A percentile compares a stretch with the other conserved stretches of the same genome.
Conservation (phyloP, 1,284 basidiomycete genomes). For the Vanrija humicola region DNA sequence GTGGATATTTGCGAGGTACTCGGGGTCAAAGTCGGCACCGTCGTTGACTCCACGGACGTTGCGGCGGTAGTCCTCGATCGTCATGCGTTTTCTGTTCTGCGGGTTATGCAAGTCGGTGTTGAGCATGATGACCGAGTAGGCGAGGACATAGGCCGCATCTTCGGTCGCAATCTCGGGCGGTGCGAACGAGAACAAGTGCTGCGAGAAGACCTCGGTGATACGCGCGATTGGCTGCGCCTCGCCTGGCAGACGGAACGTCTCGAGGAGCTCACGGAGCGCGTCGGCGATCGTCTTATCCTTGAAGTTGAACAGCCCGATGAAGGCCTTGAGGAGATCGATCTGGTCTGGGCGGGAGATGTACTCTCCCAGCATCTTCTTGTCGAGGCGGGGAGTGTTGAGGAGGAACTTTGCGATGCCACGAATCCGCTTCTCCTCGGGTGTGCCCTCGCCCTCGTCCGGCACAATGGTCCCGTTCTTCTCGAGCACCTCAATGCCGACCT, state of each 20-base stretch:
- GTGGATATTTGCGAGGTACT: constrained; percentile 83
- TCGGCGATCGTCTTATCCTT: constrained; percentile 87
- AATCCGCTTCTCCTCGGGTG: constrained; percentile 40
- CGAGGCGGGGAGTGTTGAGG: constrained; percentile 77
- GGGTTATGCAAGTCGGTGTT: constrained; percentile 98
- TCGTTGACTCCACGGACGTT: constrained; percentile 94
- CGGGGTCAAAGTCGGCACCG: constrained; percentile 73
- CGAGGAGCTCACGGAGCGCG: constrained; percentile 89
- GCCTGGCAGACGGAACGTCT: constrained; percentile 91
- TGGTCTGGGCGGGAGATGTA: constrained; percentile 89
- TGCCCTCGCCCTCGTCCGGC: constrained; percentile 31
- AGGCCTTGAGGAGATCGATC: constrained; percentile 76
- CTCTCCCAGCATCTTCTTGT: constrained; percentile 93
- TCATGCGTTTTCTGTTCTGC: constrained; percentile 96
- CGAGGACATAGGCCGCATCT: constrained; percentile 90
- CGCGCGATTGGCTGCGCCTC: constrained; percentile 91
- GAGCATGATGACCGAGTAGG: constrained; percentile 96
- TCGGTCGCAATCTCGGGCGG: constrained; percentile 75
- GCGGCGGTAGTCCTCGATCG: constrained; percentile 85
- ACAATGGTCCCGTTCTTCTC: constrained; percentile 79
- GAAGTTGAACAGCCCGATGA: constrained; percentile 88
- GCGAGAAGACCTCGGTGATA: constrained; percentile 93
- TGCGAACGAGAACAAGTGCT: constrained; percentile 81
- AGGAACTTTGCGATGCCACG: constrained; percentile 67
- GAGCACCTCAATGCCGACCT: constrained; percentile 81